phyloP scores from a whole-genome alignment of 352 stramenopile genomes.

The Pythium phragmitis region DNA sequence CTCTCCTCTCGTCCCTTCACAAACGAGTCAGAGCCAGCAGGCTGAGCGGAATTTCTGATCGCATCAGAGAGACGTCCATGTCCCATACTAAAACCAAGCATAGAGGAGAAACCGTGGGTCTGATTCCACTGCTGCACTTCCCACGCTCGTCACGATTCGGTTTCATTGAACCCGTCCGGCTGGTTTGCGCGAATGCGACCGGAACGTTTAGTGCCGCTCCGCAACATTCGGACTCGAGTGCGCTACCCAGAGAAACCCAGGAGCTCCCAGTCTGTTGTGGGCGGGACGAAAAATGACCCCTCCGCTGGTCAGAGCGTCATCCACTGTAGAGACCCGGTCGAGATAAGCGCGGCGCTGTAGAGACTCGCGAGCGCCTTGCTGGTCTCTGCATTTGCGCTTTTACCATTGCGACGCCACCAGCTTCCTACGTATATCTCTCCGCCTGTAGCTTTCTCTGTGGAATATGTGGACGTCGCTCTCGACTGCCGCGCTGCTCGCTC shows the following conservation, averaged over 20 bases:
- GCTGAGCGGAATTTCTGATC: too few relatives aligned
- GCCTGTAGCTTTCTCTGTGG: neutral
- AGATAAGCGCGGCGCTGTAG: too few relatives aligned
- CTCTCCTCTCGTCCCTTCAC: too few relatives aligned
- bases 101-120: neutral
- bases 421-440: too few relatives aligned
- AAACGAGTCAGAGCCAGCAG: too few relatives aligned
- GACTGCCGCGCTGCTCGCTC: slow-evolving; percentile 12
- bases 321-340: too few relatives aligned
- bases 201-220: neutral
- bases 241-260: too few relatives aligned
- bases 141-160: slow-evolving; percentile 6
- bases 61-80: too few relatives aligned
- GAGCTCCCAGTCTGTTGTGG: too few relatives aligned
- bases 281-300: too few relatives aligned
- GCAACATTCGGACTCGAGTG: neutral
- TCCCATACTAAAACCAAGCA: neutral
- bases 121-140: neutral
- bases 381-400: neutral
- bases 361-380: too few relatives aligned
- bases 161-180: neutral
- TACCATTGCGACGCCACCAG: neutral
- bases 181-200: neutral
- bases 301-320: too few relatives aligned
- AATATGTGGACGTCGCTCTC: slow-evolving; percentile 20